A percentile compares a stretch with the other conserved stretches of the same genome.
Evolutionary conservation across 306 rosid species (phyloP).

Genomic region (Trichosanthes cucumerina): DNA sequence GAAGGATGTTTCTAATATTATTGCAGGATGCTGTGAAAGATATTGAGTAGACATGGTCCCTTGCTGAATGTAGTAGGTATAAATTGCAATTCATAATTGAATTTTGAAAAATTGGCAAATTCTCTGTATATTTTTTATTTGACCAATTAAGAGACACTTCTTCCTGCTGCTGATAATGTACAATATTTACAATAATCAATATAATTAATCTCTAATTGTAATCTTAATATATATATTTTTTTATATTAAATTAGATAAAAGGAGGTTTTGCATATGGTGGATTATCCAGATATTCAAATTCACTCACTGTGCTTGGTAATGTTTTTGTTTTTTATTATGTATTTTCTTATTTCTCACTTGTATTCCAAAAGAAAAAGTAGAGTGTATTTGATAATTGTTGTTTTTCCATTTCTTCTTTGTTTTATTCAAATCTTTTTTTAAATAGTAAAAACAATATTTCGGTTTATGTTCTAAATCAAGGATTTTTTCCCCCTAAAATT

Average conservation of each 20-base stretch:
- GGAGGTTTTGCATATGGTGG: not conserved
- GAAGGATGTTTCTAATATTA: not conserved
- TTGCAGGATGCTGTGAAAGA: slow-evolving; percentile 45
- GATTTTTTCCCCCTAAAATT: too few species aligned
- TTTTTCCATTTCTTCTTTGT: too few species aligned
- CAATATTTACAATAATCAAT: not conserved
- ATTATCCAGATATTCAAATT: not conserved
- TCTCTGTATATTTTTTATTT: slow-evolving; percentile 2
- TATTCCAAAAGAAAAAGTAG: too few species aligned
- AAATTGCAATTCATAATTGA: not conserved
- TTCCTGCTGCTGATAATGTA: not conserved
- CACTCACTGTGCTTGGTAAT: not conserved
- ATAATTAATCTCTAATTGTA: not conserved
- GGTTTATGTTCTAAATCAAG: too few species aligned
- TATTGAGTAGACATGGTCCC: slow-evolving; percentile 21
- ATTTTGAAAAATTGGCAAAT: slow-evolving; percentile 5
- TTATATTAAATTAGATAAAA: not conserved
- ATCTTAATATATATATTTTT: not conserved
- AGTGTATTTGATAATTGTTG: too few species aligned
- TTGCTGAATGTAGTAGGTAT: not conserved
- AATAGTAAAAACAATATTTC: too few species aligned
- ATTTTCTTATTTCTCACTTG: too few species aligned
- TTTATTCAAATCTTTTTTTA: too few species aligned
- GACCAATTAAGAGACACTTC: not conserved
- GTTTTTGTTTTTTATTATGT: too few species aligned